A percentile compares a stretch with the other conserved stretches of the same genome.
Evolutionary conservation across 2,329 filamentous ascomycete species (phyloP).

Genomic region (Aspergillus sp.): DNA sequence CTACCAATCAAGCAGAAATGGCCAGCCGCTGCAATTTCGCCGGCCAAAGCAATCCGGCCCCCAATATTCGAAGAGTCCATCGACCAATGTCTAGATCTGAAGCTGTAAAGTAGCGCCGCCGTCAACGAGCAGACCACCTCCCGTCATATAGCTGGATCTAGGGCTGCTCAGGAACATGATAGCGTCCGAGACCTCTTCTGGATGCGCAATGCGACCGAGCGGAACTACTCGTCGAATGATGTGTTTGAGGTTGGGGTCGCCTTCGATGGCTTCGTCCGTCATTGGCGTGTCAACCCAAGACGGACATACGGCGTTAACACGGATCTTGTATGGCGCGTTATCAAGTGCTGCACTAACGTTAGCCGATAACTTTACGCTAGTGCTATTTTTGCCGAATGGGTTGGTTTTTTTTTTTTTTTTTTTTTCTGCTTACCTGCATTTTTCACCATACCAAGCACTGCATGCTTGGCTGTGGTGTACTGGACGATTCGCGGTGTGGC

Average conservation of each 20-base stretch:
- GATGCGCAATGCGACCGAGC: constrained; percentile 23
- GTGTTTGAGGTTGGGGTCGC: constrained; percentile 8
- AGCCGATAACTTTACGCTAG: background rate
- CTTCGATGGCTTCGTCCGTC: constrained; percentile 18
- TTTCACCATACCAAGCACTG: constrained; percentile 46
- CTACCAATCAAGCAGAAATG: too few species aligned
- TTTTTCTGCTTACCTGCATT: constrained; percentile 25
- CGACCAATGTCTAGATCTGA: background rate
- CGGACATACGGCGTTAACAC: constrained; percentile 35
- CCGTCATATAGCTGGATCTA: constrained; percentile 30
- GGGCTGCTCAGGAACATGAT: constrained; percentile 29
- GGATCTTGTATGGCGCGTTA: constrained; percentile 25
- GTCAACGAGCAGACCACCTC: constrained; percentile 23
- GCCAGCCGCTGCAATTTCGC: too few species aligned
- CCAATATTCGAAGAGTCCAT: background rate
- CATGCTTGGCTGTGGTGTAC: constrained; percentile 46
- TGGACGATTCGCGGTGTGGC: constrained; percentile 35
- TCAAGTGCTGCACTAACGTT: constrained; percentile 25
- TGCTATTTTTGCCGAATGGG: too few species aligned
- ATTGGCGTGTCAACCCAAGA: constrained; percentile 33
- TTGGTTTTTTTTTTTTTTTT: background rate
- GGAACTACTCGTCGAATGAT: constrained; percentile 14
- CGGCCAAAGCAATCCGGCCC: background rate
- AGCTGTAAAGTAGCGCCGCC: constrained; percentile 10
- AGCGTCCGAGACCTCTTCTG: constrained; percentile 33